Evolutionary conservation across 2,329 filamentous ascomycete genomes (phyloP), one percentile per base, ranked within the genome.

Genomic region (Aureobasidium subglaciale): DNA sequence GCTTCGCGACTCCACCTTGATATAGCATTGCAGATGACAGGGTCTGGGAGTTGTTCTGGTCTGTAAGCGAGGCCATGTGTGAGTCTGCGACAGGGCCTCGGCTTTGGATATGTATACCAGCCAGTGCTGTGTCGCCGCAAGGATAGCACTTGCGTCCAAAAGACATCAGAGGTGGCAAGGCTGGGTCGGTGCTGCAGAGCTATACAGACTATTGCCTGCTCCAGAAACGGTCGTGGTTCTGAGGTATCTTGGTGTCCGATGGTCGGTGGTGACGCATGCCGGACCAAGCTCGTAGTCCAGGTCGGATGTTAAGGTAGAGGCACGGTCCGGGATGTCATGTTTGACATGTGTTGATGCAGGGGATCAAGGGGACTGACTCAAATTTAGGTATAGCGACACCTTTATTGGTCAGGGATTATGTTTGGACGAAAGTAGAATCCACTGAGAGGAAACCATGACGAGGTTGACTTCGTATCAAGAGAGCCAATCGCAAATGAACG

Each of bases 301-400:
- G 11, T 3, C 25, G 13, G 25, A 10, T 41, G 16, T 32, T 20
- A 50, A 50, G 34, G 34, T 38, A n/a, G 30, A n/a, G 46, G 35
- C 35, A 41, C 48, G 48, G 48, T 22, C 48, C 48, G 48, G 16
- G 24, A 30, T 40, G 35, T 52, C 48, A 41, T 30, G 24, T 16
- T 41, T 52, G 48, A 52, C 48, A 52, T 22, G 48, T 41, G 48
- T 52, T 35, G 48, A 40, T 10, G 48, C 48, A 52, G 48, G 48
- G 48, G 48, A 13, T 8, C 10, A 8, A 30, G 5, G 48, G 9
- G 9, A 13, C 35, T 52, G 48, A 52, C 48, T 52, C 48, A 25
- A 25, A 18, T 15, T 10, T 20, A 45, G 27, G 27, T 45, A 6
- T 30, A 22, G 20, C 15, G 27, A 25, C 24, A 20, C 22, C 16